Percentiles rank a stretch among this genome's conserved stretches.
Evolutionary conservation across 2,329 filamentous ascomycete species (phyloP).

Genomic region (Westerdykella ornata): DNA sequence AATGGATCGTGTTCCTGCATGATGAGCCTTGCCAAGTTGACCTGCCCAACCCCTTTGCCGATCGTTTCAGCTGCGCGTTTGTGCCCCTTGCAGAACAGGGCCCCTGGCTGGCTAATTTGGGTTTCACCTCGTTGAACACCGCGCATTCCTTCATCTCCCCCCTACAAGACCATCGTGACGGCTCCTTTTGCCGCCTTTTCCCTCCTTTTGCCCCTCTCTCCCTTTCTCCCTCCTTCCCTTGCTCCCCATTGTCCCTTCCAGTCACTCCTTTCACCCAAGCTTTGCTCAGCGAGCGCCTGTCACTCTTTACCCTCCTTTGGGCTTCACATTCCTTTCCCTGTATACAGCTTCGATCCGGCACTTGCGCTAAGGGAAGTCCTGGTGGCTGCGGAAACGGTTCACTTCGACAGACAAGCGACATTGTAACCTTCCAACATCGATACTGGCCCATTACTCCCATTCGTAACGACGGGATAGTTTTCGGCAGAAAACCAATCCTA

Average conservation of each 20-base stretch:
- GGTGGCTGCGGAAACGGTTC: conserved; percentile 19
- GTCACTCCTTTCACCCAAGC: conserved; percentile 29
- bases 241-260: conserved; percentile 15
- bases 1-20: too few relatives aligned
- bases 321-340: conserved; percentile 20
- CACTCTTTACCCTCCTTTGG: conserved; percentile 22
- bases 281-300: conserved; percentile 15
- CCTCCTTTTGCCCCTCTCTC: conserved; percentile 15
- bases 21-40: not conserved
- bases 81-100: too few relatives aligned
- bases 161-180: conserved; percentile 22
- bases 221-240: conserved; percentile 10
- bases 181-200: conserved; percentile 18
- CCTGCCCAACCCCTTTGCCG: not conserved
- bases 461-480: too few relatives aligned
- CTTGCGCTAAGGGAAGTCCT: conserved; percentile 16
- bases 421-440: too few relatives aligned
- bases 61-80: conserved; percentile 27
- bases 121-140: conserved; percentile 33
- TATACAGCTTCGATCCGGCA: conserved; percentile 12
- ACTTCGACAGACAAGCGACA: not conserved
- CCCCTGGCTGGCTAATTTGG: conserved; percentile 17
- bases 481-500: too few relatives aligned
- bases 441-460: too few relatives aligned
- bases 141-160: conserved; percentile 37